Percentiles rank a stretch among this genome's conserved stretches.
These are phyloP conservation scores for Trichoderma simmonsii DNA, from an alignment of 2,329 filamentous ascomycete species.

Conservation along the genomic window DNA sequence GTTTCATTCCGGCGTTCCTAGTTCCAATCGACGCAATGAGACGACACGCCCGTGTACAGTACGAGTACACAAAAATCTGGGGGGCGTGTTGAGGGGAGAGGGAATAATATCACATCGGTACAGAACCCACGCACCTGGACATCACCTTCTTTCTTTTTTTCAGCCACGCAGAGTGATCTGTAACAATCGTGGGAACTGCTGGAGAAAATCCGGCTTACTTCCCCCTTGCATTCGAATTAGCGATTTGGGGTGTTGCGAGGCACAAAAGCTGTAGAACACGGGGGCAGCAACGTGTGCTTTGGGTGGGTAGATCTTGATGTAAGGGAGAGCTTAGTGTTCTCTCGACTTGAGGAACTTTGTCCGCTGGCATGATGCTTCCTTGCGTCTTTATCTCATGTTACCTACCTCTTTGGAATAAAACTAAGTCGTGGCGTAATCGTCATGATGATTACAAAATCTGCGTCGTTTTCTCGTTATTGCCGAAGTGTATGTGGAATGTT, in stretches of 20 bases:
- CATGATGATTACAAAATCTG: neutral
- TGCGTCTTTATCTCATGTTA: neutral
- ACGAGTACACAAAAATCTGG: neutral
- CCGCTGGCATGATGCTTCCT: neutral
- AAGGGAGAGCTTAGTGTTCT: neutral
- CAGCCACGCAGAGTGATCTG: neutral
- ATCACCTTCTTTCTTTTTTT: neutral
- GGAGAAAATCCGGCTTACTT: neutral
- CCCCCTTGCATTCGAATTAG: neutral
- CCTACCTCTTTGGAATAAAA: neutral
- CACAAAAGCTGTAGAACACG: neutral
- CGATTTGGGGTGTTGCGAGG: neutral
- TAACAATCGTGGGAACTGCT: neutral
- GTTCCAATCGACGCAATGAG: neutral
- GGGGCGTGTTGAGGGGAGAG: neutral
- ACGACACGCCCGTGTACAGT: neutral
- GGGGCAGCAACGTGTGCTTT: neutral
- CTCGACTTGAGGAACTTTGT: neutral
- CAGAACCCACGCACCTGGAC: neutral
- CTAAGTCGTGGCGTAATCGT: neutral
- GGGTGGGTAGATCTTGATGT: neutral
- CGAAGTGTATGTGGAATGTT: neutral
- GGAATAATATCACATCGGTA: neutral
- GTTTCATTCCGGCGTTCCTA: neutral
- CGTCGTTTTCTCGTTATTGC: neutral